Base-by-base conservation (phyloP, 2,329 filamentous ascomycete species). In the Nemania sp. region DNA sequence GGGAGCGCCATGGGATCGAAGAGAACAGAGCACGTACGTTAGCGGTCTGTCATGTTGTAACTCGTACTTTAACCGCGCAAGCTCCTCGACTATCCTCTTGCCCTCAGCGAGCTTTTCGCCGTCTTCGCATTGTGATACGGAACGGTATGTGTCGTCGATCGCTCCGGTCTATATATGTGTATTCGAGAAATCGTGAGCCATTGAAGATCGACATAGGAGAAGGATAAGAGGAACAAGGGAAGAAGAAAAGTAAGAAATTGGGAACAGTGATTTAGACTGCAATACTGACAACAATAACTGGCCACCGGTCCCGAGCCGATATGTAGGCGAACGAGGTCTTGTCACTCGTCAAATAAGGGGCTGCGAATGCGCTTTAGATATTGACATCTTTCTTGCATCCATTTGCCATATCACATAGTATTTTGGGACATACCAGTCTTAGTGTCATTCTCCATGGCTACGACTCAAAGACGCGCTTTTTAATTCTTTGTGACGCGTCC, bases 131-230 rank as follows among this genome's bases (percentile, higher is more conserved):
- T 77, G 74, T 28, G 78, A 77, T 3, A 88, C 81, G 6, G 89
- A 80, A 47, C 89, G 89, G 75, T 96, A 91, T n/a, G 96, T 80
- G 71, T 97, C 93, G 70, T 99, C 93, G 66, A 99, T 94, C 51
- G 88, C 90, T 69, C 91, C 85, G 14, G 94, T 97, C 90, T 95
- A 20, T 37, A 4, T 26, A 11, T 12, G 20, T 28, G 44, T 20
- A 12, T 31, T 31, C 28, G 15, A 30, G 7, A 41, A 41, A n/a
- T 41, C 33, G 14, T 19, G 15, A 36, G 28, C 8, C 11, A 31
- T 31, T 14, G 28, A 4, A 9, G 8, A 31, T 14, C 11, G 28
- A 31, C 11, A 3, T 5, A 4, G 28, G 28, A 9, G 9, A 17
- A 12, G 17, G 15, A 28, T 15, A n/a, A 7, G 40, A 9, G 22